Percentiles rank a stretch among this genome's conserved stretches.
phyloP scores from a whole-genome alignment of 768 basidiomycete genomes.

The Tylopilus plumbeoviolaceoides region DNA sequence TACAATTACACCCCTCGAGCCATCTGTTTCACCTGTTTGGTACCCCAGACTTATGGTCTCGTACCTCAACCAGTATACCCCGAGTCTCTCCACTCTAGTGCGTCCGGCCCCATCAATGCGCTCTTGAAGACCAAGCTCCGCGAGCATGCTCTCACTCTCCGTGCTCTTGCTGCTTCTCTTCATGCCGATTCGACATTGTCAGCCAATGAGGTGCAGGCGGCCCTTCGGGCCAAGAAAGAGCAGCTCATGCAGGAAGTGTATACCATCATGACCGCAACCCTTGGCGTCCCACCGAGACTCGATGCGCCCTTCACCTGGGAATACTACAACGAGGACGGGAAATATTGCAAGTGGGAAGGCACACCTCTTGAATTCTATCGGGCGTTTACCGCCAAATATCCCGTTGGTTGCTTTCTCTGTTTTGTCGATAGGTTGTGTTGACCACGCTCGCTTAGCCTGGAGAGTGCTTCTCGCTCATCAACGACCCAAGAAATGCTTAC shows the following conservation, averaged over 20 bases:
- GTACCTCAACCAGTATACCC: slow-evolving; percentile 82
- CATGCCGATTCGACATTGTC: slow-evolving; percentile 41
- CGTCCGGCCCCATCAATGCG: slow-evolving; percentile 65
- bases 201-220: slow-evolving; percentile 42
- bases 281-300: slow-evolving; percentile 81
- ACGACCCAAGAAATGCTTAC: slow-evolving; percentile 88
- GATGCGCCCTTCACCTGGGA: slow-evolving; percentile 79
- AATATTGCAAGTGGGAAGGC: slow-evolving; percentile 69
- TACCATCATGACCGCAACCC: slow-evolving; percentile 75
- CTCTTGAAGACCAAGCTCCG: slow-evolving; percentile 89
- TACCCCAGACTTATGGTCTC: slow-evolving; percentile 67
- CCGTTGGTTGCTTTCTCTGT: slow-evolving; percentile 36
- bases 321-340: slow-evolving; percentile 79
- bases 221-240: slow-evolving; percentile 80
- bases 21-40: slow-evolving; percentile 28
- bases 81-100: slow-evolving; percentile 79
- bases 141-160: slow-evolving; percentile 83
- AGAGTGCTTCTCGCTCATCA: slow-evolving; percentile 88
- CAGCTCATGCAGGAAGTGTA: slow-evolving; percentile 82
- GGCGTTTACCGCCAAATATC: slow-evolving; percentile 53
- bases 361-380: slow-evolving; percentile 80
- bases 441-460: slow-evolving; percentile 39
- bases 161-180: slow-evolving; percentile 55
- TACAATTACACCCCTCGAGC: neutral
- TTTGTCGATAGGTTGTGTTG: neutral